Conservation (phyloP, 768 basidiomycete genomes). For the Leccinum rimulosum region DNA sequence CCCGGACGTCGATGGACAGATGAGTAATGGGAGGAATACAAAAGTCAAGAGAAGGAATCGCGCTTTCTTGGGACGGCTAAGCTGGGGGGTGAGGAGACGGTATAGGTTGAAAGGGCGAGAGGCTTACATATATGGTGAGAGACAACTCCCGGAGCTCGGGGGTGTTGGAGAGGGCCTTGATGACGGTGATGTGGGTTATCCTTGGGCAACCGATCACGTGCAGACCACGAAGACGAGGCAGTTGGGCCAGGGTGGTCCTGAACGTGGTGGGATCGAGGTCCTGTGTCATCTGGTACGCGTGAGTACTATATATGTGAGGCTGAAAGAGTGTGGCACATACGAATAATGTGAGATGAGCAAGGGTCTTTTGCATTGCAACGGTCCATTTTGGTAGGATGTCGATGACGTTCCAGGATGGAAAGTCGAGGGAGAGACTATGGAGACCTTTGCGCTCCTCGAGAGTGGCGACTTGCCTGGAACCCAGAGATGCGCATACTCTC, state of each 20-base stretch:
- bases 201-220: conserved; percentile 62
- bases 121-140: conserved; percentile 54
- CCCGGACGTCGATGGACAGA: conserved; percentile 52
- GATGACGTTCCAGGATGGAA: conserved; percentile 60
- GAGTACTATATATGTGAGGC: not conserved
- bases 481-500: conserved; percentile 53
- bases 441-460: conserved; percentile 42
- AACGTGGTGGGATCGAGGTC: conserved; percentile 55
- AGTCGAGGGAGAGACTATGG: conserved; percentile 50
- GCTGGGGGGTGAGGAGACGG: not conserved
- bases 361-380: conserved; percentile 37
- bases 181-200: conserved; percentile 49
- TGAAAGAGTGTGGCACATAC: conserved; percentile 38
- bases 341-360: conserved; percentile 56
- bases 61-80: conserved; percentile 14
- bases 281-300: conserved; percentile 45
- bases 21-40: conserved; percentile 43
- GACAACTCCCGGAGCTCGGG: conserved; percentile 61
- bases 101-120: not conserved
- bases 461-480: conserved; percentile 44
- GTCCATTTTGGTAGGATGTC: conserved; percentile 61
- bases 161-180: conserved; percentile 43
- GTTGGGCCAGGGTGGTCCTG: conserved; percentile 42
- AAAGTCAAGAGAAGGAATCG: conserved; percentile 9
- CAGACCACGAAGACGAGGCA: conserved; percentile 54